These are phyloP conservation scores for Ceratobasidium sp. DNA, from an alignment of 1,284 basidiomycete species.

Conservation along the genomic window DNA sequence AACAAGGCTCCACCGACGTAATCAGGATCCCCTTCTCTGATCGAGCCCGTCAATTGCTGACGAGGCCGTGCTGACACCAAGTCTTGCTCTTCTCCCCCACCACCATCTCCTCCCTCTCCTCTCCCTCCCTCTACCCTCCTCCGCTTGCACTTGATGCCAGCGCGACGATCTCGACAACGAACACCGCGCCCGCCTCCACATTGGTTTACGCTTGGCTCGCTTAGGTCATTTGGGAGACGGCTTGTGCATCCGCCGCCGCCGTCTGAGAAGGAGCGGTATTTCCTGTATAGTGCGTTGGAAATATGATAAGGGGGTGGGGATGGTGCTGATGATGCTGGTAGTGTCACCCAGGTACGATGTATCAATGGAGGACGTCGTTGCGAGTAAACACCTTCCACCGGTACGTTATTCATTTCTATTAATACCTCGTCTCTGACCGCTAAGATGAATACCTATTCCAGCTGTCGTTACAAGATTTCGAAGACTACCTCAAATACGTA, in stretches of 20 bases:
- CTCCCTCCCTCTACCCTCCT: background rate
- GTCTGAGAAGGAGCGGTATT: slow-evolving; percentile 25
- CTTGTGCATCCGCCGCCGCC: slow-evolving; percentile 25
- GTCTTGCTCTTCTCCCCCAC: no score
- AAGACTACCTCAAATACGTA: slow-evolving; percentile 40
- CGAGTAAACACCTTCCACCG: slow-evolving; percentile 32
- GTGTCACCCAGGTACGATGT: slow-evolving; percentile 29
- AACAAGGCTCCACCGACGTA: no score
- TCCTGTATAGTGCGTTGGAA: slow-evolving; percentile 6
- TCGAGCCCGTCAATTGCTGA: no score
- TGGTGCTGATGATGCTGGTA: background rate
- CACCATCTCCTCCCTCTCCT: background rate
- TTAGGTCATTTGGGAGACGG: slow-evolving; percentile 24
- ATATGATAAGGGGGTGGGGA: background rate
- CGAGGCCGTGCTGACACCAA: no score
- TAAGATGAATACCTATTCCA: background rate
- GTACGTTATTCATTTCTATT: background rate
- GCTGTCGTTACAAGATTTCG: slow-evolving; percentile 43
- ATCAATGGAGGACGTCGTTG: slow-evolving; percentile 31
- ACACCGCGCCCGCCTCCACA: slow-evolving; percentile 9
- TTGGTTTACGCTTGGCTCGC: slow-evolving; percentile 32
- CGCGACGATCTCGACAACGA: background rate
- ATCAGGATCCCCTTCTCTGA: no score
- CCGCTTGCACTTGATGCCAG: background rate
- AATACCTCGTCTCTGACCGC: background rate